Evolutionary conservation across 148 eudicot species (phyloP).

Genomic region (Suaeda aralocaspica): DNA sequence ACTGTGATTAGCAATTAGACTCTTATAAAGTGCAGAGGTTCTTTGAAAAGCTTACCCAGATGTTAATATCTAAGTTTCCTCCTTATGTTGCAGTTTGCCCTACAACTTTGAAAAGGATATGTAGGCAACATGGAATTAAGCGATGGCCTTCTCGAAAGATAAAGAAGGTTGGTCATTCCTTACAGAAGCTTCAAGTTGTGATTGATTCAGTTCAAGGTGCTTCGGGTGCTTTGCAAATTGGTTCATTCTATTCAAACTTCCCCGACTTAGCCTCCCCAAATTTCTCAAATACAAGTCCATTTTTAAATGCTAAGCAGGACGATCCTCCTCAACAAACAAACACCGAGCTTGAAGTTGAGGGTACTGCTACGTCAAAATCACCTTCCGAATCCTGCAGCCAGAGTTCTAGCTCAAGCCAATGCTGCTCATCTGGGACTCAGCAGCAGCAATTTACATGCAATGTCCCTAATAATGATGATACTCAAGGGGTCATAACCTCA

Average conservation of each 20-base stretch:
- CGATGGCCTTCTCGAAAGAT: constrained; percentile 96
- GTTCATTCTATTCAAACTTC: constrained; percentile 74
- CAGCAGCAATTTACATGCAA: constrained; percentile 36
- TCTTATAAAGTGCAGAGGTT: not conserved
- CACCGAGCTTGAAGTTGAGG: constrained; percentile 36
- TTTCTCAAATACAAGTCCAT: constrained; percentile 38
- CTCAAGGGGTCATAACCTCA: constrained; percentile 28
- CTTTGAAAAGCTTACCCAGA: not conserved
- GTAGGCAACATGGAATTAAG: constrained; percentile 84
- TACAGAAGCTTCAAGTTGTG: constrained; percentile 78
- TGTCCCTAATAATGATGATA: constrained; percentile 32
- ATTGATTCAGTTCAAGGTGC: constrained; percentile 85
- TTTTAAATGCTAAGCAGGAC: constrained; percentile 35
- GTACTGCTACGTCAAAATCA: constrained; percentile 47
- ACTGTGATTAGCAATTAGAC: no score
- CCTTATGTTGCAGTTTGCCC: constrained; percentile 68
- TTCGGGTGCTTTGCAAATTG: constrained; percentile 66
- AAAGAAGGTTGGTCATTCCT: constrained; percentile 88
- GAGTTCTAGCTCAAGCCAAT: constrained; percentile 68
- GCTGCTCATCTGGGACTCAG: constrained; percentile 60
- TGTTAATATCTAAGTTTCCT: constrained; percentile 9
- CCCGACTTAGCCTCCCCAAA: constrained; percentile 71
- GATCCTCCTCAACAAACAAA: constrained; percentile 28
- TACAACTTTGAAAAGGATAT: constrained; percentile 90
- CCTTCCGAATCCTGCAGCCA: constrained; percentile 69